These are phyloP conservation scores for Coemansia nantahalensis DNA, from an alignment of 192 early-diverging fungal species.

Conservation along the genomic window DNA sequence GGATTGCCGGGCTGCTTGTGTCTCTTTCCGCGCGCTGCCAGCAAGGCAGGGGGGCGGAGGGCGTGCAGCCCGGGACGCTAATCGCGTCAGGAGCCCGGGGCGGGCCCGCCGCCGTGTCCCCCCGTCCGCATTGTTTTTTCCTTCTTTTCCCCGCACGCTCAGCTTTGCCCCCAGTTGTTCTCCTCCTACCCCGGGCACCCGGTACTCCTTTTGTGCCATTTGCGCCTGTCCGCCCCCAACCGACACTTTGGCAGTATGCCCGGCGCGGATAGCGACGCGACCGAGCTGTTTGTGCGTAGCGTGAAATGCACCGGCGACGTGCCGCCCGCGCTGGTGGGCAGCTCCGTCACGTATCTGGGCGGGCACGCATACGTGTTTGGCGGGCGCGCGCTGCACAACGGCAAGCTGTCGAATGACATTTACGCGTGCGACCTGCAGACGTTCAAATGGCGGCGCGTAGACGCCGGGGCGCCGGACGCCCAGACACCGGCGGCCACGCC, in stretches of 20 bases:
- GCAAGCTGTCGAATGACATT: slow-evolving; percentile 68
- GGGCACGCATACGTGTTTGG: slow-evolving; percentile 68
- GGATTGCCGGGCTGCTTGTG: too few relatives aligned
- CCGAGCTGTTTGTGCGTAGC: slow-evolving; percentile 52
- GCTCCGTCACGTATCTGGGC: slow-evolving; percentile 60
- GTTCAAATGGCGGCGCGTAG: slow-evolving; percentile 61
- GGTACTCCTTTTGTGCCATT: too few relatives aligned
- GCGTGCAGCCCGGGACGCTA: slow-evolving; percentile 93
- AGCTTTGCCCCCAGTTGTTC: too few relatives aligned
- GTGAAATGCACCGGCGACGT: slow-evolving; percentile 63
- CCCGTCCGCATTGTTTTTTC: too few relatives aligned
- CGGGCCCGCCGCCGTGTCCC: too few relatives aligned
- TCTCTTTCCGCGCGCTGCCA: too few relatives aligned
- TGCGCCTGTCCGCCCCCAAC: too few relatives aligned
- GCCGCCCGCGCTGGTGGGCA: slow-evolving; percentile 70
- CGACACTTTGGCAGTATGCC: too few relatives aligned
- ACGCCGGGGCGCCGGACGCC: slow-evolving; percentile 1
- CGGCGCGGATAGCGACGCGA: slow-evolving; percentile 39
- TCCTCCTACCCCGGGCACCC: too few relatives aligned
- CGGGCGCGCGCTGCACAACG: slow-evolving; percentile 63
- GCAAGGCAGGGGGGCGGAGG: too few relatives aligned
- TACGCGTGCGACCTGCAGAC: slow-evolving; percentile 64
- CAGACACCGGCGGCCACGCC: neutral
- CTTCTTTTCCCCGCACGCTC: too few relatives aligned
- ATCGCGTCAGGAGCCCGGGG: too few relatives aligned